Percentiles rank a stretch among this genome's conserved stretches.
Evolutionary conservation across 805 yeast species (phyloP).

Genomic region (Peterozyma xylosa): DNA sequence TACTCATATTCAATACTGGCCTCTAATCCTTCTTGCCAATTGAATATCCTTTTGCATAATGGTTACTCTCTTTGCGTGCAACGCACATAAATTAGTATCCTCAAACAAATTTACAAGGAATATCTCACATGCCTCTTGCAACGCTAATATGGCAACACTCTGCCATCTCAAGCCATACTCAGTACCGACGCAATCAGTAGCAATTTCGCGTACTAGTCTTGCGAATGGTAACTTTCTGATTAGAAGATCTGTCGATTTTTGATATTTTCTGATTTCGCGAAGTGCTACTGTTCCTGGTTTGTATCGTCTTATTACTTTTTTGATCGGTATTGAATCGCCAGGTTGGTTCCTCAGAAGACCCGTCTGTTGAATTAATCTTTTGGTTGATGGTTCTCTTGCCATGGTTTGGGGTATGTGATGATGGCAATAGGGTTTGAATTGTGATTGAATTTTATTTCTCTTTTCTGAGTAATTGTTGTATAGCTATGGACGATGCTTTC

Average conservation of each 20-base stretch:
- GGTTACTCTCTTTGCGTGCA: conserved; percentile 79
- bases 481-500: too few relatives aligned
- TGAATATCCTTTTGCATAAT: conserved; percentile 81
- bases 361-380: conserved; percentile 8
- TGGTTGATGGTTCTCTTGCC: too few relatives aligned
- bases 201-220: conserved; percentile 65
- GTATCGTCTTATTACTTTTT: conserved; percentile 31
- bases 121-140: conserved; percentile 80
- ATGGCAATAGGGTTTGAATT: too few relatives aligned
- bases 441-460: too few relatives aligned
- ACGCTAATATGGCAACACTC: conserved; percentile 64
- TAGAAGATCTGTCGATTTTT: conserved; percentile 58
- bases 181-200: conserved; percentile 46
- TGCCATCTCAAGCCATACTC: conserved; percentile 70
- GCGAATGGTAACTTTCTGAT: conserved; percentile 74
- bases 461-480: too few relatives aligned
- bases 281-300: conserved; percentile 63
- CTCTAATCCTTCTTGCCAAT: conserved; percentile 70
- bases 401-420: too few relatives aligned
- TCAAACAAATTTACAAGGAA: conserved; percentile 65
- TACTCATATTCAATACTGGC: conserved; percentile 18
- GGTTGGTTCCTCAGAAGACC: conserved; percentile 43
- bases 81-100: conserved; percentile 70
- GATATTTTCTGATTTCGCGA: conserved; percentile 61
- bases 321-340: conserved; percentile 39